Evolutionary conservation across 352 stramenopile species (phyloP).

Genomic region (Phytophthora colocasiae): DNA sequence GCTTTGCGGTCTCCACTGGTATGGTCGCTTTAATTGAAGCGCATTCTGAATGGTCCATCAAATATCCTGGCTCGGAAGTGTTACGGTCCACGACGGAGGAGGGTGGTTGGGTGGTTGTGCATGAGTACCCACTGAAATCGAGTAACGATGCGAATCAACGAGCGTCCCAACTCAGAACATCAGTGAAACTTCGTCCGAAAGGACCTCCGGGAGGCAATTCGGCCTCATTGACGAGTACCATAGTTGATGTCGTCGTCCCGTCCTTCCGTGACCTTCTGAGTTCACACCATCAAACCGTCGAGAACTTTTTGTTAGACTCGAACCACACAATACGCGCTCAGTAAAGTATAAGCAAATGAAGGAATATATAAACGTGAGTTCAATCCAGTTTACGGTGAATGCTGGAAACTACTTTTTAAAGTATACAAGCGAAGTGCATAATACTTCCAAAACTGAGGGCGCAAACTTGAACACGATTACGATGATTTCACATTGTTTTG

Average conservation of each 20-base stretch:
- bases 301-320: conserved; percentile 18
- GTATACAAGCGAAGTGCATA: no score
- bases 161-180: conserved; percentile 18
- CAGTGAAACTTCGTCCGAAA: conserved; percentile 19
- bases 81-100: conserved; percentile 19
- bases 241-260: conserved; percentile 28
- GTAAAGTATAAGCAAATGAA: no score
- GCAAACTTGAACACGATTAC: conserved; percentile 4
- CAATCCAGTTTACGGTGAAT: no score
- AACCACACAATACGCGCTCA: not conserved
- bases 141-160: conserved; percentile 2
- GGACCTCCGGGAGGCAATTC: not conserved
- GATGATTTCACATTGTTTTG: not conserved
- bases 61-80: not conserved
- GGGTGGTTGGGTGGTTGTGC: conserved; percentile 19
- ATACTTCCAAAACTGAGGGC: not conserved
- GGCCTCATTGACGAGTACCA: conserved; percentile 15
- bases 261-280: conserved; percentile 23
- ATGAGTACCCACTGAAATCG: conserved; percentile 5
- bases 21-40: conserved; percentile 22
- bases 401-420: no score
- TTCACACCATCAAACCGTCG: conserved; percentile 17
- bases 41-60: conserved; percentile 28
- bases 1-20: conserved; percentile 7
- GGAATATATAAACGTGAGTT: no score